Percentiles rank a stretch among this genome's conserved stretches.
Conservation (phyloP, 2,329 filamentous ascomycete genomes). For the Ophiocordyceps unilateralis region DNA sequence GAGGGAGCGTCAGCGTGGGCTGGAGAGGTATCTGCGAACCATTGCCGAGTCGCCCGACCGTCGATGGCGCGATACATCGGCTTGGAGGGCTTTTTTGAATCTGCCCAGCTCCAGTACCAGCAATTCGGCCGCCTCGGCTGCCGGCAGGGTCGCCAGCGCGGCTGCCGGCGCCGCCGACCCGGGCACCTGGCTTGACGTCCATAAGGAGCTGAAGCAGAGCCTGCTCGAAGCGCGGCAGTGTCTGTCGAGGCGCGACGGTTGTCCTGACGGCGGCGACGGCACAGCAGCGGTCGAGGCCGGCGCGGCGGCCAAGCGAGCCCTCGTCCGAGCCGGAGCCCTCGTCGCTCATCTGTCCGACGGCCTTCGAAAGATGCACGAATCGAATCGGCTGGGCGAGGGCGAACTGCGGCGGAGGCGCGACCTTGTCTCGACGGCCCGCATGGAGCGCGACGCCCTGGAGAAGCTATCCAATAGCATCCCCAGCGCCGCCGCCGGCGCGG, state of each 20-base stretch:
- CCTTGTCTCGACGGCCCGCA: conserved; percentile 48
- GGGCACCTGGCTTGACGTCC: conserved; percentile 59
- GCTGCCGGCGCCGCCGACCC: conserved; percentile 34
- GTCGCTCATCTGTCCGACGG: conserved; percentile 49
- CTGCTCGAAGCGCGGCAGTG: conserved; percentile 47
- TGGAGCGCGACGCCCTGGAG: conserved; percentile 62
- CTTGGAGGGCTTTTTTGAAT: conserved; percentile 59
- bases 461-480: conserved; percentile 45
- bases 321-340: conserved; percentile 51
- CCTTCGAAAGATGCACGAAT: conserved; percentile 37
- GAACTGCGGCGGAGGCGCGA: conserved; percentile 58
- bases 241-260: conserved; percentile 48
- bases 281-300: conserved; percentile 41
- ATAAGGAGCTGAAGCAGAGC: conserved; percentile 53
- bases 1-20: conserved; percentile 46
- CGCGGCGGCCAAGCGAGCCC: conserved; percentile 55
- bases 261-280: conserved; percentile 20
- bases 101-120: conserved; percentile 36
- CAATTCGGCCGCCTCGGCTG: conserved; percentile 30
- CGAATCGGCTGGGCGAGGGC: conserved; percentile 47
- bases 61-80: conserved; percentile 55
- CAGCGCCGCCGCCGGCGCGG: conserved; percentile 19
- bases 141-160: conserved; percentile 23
- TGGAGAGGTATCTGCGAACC: conserved; percentile 55
- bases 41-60: conserved; percentile 60